Conservation (phyloP, 75 land plant genomes). For the Pseudotsuga menziesii region DNA sequence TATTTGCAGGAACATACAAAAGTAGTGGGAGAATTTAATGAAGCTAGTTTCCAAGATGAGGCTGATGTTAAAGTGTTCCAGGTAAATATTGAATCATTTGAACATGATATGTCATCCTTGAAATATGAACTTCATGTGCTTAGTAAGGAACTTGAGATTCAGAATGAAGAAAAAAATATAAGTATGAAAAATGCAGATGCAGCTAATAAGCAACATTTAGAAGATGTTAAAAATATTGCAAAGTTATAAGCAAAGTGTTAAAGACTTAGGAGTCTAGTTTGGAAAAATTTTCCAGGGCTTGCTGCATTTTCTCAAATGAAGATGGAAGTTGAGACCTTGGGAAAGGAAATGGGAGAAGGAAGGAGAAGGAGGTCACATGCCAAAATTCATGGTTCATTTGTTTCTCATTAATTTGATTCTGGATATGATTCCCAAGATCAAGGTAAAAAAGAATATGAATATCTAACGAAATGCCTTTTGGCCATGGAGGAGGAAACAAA, state of each 20-base stretch:
- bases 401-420: slow-evolving; percentile 36
- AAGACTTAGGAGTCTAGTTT: slow-evolving; percentile 73
- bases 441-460: slow-evolving; percentile 52
- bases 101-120: slow-evolving; percentile 65
- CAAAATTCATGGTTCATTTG: slow-evolving; percentile 26
- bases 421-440: slow-evolving; percentile 41
- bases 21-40: slow-evolving; percentile 44
- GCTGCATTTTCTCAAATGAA: slow-evolving; percentile 51
- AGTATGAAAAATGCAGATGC: slow-evolving; percentile 59
- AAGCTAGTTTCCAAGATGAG: slow-evolving; percentile 64
- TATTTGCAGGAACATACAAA: slow-evolving; percentile 69
- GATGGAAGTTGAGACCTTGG: slow-evolving; percentile 35
- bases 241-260: slow-evolving; percentile 90
- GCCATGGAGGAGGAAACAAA: slow-evolving; percentile 91
- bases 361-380: slow-evolving; percentile 27
- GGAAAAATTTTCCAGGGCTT: slow-evolving; percentile 75
- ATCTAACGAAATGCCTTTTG: slow-evolving; percentile 56
- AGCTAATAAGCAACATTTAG: slow-evolving; percentile 75
- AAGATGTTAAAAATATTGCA: slow-evolving; percentile 71
- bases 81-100: slow-evolving; percentile 50
- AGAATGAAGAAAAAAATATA: slow-evolving; percentile 82
- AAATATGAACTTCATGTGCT: slow-evolving; percentile 70
- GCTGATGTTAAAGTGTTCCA: slow-evolving; percentile 63
- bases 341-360: slow-evolving; percentile 14
- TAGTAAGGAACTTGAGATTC: slow-evolving; percentile 74